Conservation (phyloP, 805 yeast genomes). For the Pichia thaimueangensis region DNA sequence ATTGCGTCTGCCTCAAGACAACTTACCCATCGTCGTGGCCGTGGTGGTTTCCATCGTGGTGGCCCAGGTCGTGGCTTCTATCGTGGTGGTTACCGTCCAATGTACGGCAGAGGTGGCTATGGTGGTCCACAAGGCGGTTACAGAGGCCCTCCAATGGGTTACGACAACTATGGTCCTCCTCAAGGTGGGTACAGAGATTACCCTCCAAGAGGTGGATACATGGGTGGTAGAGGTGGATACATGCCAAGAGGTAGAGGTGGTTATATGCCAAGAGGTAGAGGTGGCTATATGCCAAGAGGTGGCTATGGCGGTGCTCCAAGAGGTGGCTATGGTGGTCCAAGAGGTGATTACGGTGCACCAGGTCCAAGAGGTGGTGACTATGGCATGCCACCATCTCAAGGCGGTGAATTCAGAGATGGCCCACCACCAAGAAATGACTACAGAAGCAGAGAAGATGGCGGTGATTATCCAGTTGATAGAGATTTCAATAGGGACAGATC, state of each 20-base stretch:
- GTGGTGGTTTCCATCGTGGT: constrained; percentile 42
- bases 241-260: constrained; percentile 29
- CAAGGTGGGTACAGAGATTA: constrained; percentile 29
- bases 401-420: constrained; percentile 26
- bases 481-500: constrained; percentile 66
- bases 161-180: constrained; percentile 30
- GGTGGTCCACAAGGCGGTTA: constrained; percentile 30
- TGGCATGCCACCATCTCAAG: constrained; percentile 19
- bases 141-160: constrained; percentile 30
- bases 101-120: constrained; percentile 26
- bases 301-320: constrained; percentile 25
- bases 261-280: constrained; percentile 26
- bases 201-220: constrained; percentile 20
- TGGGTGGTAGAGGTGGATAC: constrained; percentile 27
- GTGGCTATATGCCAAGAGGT: constrained; percentile 28
- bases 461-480: constrained; percentile 31
- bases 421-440: constrained; percentile 31
- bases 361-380: constrained; percentile 19
- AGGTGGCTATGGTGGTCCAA: constrained; percentile 15
- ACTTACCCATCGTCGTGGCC: constrained; percentile 36
- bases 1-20: constrained; percentile 42
- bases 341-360: constrained; percentile 19
- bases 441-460: constrained; percentile 25
- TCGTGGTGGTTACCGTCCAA: constrained; percentile 25
- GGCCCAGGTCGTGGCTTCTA: constrained; percentile 35